These are phyloP conservation scores for Gossypium schwendimanii DNA, from an alignment of 441 rosid genomes.

Conservation along the genomic window DNA sequence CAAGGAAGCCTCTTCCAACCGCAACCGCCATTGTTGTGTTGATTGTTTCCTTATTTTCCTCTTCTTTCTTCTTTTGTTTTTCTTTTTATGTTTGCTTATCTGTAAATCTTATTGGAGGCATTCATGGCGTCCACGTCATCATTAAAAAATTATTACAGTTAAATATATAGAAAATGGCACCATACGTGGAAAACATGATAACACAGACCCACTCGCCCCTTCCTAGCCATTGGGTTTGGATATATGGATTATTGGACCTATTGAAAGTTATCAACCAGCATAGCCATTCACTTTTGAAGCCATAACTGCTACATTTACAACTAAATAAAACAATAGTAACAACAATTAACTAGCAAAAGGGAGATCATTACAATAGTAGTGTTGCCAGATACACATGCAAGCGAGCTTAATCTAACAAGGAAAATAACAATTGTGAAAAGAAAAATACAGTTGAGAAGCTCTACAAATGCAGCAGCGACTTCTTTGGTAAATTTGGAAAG, in stretches of 20 bases:
- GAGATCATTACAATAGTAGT: no score
- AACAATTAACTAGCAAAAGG: no score
- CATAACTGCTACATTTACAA: no score
- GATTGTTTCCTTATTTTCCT: background rate
- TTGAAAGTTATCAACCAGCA: background rate
- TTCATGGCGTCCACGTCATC: constrained; percentile 22
- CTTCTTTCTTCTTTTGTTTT: background rate
- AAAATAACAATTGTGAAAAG: background rate
- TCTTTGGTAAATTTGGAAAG: no score
- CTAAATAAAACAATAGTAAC: no score
- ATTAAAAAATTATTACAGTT: constrained; percentile 1
- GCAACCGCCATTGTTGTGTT: constrained; percentile 38
- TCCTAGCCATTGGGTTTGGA: background rate
- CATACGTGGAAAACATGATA: constrained; percentile 19
- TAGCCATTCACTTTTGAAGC: no score
- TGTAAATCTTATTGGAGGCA: constrained; percentile 18
- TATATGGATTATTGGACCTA: background rate
- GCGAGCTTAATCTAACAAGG: background rate
- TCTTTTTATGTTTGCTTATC: constrained; percentile 21
- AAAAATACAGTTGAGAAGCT: no score
- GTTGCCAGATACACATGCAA: no score
- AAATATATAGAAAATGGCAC: background rate
- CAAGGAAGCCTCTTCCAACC: constrained; percentile 40
- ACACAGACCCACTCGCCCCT: constrained; percentile 27
- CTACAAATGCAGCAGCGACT: no score